Evolutionary conservation across 176 grass and related monocot genomes (phyloP), one percentile per base, ranked within the genome.

Genomic region (Oryza meyeriana): DNA sequence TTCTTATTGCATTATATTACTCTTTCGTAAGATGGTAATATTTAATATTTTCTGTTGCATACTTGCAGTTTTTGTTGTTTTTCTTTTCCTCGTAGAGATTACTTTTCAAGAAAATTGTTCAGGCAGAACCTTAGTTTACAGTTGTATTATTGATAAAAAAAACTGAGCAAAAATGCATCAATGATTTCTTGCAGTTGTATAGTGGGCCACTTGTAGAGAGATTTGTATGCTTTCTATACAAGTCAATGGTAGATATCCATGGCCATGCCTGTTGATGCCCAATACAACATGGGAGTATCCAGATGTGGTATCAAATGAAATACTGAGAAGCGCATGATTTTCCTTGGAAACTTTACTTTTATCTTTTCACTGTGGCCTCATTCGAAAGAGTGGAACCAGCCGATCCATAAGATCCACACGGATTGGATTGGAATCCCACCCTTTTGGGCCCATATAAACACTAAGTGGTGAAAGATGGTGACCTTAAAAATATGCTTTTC

Each of bases 1-100:
- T 72, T 38, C 39, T 79, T 79, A 64, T 72, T 52, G 52, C 63
- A 64, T 71, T 72, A 78, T 61, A 48, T 71, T 78, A 64, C 32
- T 71, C 13, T 61, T 39, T 27, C 6, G 22, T 78, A 29, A 64
- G 11, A 8, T 79, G 31, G 57, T 14, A n/a, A 32, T 35, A 79
- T 64, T 71, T 71, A 63, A 64, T 77, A 22, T 72, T 32, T 72
- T 32, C 10, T 36, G 31, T 24, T 36, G 22, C 32, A 30, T 62
- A 63, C 52, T 62, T 62, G 29, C 39, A 79, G 34, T 66, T 63
- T 52, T 12, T 38, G 8, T 44, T 17, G 44, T 78, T 85, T 35
- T 48, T 61, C 27, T 83, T 65, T 66, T 13, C 42, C 81, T 52
- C 55, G 50, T 83, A 31, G 31, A 30, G 30, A 65, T 66, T 52